Evolutionary conservation across 2,329 filamentous ascomycete species (phyloP).

Genomic region (Paraphaeosphaeria minitans): DNA sequence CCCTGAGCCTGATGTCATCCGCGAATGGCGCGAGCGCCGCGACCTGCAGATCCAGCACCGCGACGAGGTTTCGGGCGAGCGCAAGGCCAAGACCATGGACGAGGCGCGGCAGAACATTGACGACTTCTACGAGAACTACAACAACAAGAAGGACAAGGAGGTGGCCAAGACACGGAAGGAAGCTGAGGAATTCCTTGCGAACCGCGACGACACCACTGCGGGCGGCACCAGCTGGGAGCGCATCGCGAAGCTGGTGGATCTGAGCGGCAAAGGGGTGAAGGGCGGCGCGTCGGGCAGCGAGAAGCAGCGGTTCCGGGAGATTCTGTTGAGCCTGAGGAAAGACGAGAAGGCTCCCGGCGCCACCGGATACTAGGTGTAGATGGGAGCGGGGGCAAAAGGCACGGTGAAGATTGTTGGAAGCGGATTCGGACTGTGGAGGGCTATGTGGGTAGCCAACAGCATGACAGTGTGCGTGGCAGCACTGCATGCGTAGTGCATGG

Average conservation of each 20-base stretch:
- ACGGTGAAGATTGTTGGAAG: not conserved
- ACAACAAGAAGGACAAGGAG: conserved; percentile 94
- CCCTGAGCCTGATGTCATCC: conserved; percentile 85
- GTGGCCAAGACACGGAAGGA: conserved; percentile 88
- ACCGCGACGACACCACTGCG: conserved; percentile 87
- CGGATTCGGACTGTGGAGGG: not conserved
- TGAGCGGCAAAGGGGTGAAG: conserved; percentile 88
- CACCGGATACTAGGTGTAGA: conserved; percentile 47
- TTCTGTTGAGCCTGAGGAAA: conserved; percentile 85
- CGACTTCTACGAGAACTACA: conserved; percentile 99
- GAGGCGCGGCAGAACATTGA: conserved; percentile 94
- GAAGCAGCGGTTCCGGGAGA: conserved; percentile 94
- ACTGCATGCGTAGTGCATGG: not conserved
- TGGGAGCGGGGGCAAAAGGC: not conserved
- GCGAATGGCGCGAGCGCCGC: conserved; percentile 88
- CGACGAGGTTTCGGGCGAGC: conserved; percentile 78
- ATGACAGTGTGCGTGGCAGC: conserved; percentile 4
- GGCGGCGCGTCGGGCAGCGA: conserved; percentile 88
- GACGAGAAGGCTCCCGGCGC: conserved; percentile 81
- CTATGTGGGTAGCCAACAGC: not conserved
- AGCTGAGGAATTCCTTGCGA: conserved; percentile 88
- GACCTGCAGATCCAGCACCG: conserved; percentile 83
- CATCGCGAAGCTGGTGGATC: conserved; percentile 95
- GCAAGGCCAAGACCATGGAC: conserved; percentile 83
- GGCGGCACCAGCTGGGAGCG: conserved; percentile 98